phyloP scores from a whole-genome alignment of 1,284 basidiomycete genomes.

The Cutaneotrichosporon cutaneum region DNA sequence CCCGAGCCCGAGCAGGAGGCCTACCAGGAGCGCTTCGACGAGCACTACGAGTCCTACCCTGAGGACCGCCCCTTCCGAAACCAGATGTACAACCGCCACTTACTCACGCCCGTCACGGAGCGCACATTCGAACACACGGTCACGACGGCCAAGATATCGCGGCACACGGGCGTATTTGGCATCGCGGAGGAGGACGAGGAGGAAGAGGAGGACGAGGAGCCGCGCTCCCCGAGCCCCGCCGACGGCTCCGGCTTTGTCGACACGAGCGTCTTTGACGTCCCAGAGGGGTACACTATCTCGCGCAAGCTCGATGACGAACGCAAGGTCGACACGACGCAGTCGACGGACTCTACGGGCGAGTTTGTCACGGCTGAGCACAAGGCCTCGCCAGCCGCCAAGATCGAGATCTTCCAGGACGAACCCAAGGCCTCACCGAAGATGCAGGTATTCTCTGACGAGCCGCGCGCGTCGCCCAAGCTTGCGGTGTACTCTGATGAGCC shows the following conservation, averaged over 20 bases:
- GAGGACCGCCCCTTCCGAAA: slow-evolving; percentile 8
- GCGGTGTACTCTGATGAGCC: background rate
- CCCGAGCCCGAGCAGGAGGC: slow-evolving; percentile 24
- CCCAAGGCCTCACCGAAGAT: background rate
- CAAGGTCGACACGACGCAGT: slow-evolving; percentile 3
- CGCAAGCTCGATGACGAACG: slow-evolving; percentile 26
- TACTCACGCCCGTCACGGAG: slow-evolving; percentile 94
- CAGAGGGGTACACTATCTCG: slow-evolving; percentile 52
- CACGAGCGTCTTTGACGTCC: slow-evolving; percentile 38
- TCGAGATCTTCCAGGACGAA: background rate
- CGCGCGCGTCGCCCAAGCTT: background rate
- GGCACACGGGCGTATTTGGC: background rate
- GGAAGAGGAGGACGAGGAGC: slow-evolving; percentile 1
- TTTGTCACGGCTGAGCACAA: slow-evolving; percentile 9
- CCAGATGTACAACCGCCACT: slow-evolving; percentile 56
- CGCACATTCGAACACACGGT: slow-evolving; percentile 80
- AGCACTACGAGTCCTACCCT: slow-evolving; percentile 18
- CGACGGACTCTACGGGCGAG: slow-evolving; percentile 8
- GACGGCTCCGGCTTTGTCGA: slow-evolving; percentile 25
- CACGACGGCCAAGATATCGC: slow-evolving; percentile 50
- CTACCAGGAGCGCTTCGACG: slow-evolving; percentile 11
- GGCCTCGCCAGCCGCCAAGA: background rate
- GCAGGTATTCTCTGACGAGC: slow-evolving; percentile 1
- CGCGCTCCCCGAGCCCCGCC: slow-evolving; percentile 44
- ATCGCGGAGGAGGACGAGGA: background rate